A percentile compares a stretch with the other conserved stretches of the same genome.
Conservation (phyloP, 768 basidiomycete genomes). For the Pleurotus sapidus region DNA sequence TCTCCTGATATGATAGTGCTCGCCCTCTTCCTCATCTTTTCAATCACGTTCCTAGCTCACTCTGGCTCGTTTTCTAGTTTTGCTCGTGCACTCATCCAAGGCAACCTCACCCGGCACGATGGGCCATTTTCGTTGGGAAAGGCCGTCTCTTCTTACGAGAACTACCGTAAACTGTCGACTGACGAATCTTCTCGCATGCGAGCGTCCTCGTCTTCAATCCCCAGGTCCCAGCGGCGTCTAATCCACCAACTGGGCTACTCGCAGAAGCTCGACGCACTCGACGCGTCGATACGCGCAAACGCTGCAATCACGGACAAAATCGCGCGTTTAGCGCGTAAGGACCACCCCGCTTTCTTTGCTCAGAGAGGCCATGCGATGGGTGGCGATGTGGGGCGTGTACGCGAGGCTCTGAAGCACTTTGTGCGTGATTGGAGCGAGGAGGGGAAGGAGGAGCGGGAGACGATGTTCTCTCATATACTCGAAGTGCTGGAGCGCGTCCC, state of each 20-base stretch:
- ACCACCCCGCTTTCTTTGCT: conserved; percentile 21
- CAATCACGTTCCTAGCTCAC: too few species aligned
- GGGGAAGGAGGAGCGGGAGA: conserved; percentile 49
- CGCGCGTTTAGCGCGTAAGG: conserved; percentile 30
- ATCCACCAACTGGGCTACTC: conserved; percentile 53
- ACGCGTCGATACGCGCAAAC: conserved; percentile 37
- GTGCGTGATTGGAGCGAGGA: conserved; percentile 69
- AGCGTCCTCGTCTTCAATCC: conserved; percentile 38
- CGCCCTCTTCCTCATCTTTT: too few species aligned
- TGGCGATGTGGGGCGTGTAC: conserved; percentile 30
- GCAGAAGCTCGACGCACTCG: conserved; percentile 44
- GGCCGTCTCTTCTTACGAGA: conserved; percentile 40
- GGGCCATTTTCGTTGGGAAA: conserved; percentile 42
- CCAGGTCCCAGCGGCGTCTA: conserved; percentile 43
- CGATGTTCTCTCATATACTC: conserved; percentile 56
- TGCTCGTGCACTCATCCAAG: too few species aligned
- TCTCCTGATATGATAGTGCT: too few species aligned
- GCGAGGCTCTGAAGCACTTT: conserved; percentile 66
- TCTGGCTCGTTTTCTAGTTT: too few species aligned
- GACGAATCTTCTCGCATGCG: conserved; percentile 40
- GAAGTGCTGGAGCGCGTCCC: conserved; percentile 35
- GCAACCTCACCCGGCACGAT: background rate
- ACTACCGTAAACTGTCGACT: conserved; percentile 38
- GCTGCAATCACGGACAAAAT: conserved; percentile 36
- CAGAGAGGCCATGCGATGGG: conserved; percentile 6